Base-by-base conservation (phyloP, 2,329 filamentous ascomycete species). In the Lasiodiplodia citricola region DNA sequence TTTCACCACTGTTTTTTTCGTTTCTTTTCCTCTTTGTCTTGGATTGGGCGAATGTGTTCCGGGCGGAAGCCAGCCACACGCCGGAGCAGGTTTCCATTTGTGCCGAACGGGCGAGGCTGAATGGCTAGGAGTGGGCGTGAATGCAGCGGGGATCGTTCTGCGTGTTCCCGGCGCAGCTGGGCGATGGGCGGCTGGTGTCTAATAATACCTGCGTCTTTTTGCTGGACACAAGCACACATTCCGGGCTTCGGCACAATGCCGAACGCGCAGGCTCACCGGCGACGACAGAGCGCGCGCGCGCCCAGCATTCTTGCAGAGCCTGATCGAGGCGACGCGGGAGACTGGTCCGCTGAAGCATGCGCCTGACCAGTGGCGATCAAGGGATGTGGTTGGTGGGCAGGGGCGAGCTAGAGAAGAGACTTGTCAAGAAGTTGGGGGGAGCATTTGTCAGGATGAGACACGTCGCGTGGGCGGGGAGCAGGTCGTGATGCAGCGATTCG, bases 161-260 rank as follows among this genome's bases (percentile, higher is more conserved):
- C 60, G 60, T 64, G 28, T 51, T 64, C 47, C 60, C 44, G 60
- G 60, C 25, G 25, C 58, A 50, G 38, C 44, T 52, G 47, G 38
- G 60, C 41, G 41, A 47, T 35, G 18, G 41, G 41, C 21, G 21
- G 58, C n/a, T 23, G 60, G 47, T 52, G 60, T 47, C 60, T 64
- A 52, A 64, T 64, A 64, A 64, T 54, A 64, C 47, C 60, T 52
- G 60, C 47, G 60, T 52, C 60, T 64, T 64, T 63, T 51, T 52
- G 28, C 31, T 38, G 60, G 25, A 64, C 60, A 64, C 60, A 64
- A 38, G 60, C 47, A 64, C 60, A 52, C 60, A 64, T 64, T 64
- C 60, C 60, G 51, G 47, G 60, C 60, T 64, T 64, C 60, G 60
- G 60, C 31, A 64, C 58, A 51, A 50, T 63, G 58, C 58, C 58